A percentile compares a stretch with the other conserved stretches of the same genome.
phyloP scores from a whole-genome alignment of 176 grass and related monocot genomes.

The Aegilops sharonensis region DNA sequence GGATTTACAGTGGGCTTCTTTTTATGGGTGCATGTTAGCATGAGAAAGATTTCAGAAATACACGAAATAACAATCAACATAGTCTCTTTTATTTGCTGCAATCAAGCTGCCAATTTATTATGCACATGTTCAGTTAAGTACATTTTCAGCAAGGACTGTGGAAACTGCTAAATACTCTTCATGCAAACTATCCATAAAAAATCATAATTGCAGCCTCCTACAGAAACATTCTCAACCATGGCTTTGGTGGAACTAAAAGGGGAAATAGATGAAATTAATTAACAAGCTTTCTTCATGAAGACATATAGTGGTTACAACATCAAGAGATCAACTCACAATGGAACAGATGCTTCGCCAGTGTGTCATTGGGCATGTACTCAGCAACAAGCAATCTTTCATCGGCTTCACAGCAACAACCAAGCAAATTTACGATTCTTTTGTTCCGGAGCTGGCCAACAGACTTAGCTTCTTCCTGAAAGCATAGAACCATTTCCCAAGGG shows the following conservation, averaged over 20 bases:
- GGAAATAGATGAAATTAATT: background rate
- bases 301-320: background rate
- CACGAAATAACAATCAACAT: background rate
- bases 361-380: constrained; percentile 69
- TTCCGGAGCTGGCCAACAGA: constrained; percentile 49
- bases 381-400: constrained; percentile 59
- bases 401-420: constrained; percentile 50
- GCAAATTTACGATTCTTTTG: constrained; percentile 43
- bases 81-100: background rate
- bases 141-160: background rate
- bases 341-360: constrained; percentile 63
- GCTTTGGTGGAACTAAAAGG: background rate
- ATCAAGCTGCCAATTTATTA: background rate
- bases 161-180: background rate
- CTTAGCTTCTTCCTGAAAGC: constrained; percentile 47
- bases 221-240: background rate
- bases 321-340: constrained; percentile 40
- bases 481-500: background rate
- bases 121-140: background rate
- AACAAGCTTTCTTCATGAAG: background rate
- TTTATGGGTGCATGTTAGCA: background rate
- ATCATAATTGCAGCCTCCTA: background rate
- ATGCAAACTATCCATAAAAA: background rate
- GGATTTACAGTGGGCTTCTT: background rate
- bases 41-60: background rate